phyloP scores from a whole-genome alignment of 2,329 filamentous ascomycete species.

The Cladosporium velox region DNA sequence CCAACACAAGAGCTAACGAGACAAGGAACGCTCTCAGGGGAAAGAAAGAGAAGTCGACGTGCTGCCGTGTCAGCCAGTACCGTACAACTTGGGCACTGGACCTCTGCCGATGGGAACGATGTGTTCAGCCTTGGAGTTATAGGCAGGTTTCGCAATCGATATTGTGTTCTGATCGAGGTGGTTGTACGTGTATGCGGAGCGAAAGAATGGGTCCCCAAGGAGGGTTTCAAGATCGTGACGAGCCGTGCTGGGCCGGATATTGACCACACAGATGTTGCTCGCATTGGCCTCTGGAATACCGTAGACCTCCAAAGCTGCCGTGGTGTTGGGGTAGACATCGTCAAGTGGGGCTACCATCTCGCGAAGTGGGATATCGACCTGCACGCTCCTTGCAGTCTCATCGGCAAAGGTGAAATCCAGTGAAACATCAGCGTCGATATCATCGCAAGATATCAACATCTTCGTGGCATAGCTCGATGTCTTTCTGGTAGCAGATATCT shows the following conservation, averaged over 20 bases:
- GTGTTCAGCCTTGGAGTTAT: not conserved
- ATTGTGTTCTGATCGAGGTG: slow-evolving; percentile 10
- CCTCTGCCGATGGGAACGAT: slow-evolving; percentile 7
- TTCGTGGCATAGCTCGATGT: not conserved
- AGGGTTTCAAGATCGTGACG: no score
- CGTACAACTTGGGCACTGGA: not conserved
- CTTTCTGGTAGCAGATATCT: not conserved
- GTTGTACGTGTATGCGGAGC: not conserved
- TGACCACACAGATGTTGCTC: not conserved
- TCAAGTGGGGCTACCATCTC: not conserved
- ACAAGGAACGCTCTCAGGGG: not conserved
- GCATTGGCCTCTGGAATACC: not conserved
- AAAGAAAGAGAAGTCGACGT: not conserved
- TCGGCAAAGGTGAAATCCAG: not conserved
- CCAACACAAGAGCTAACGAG: not conserved
- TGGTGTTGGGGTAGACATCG: not conserved
- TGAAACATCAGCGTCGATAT: not conserved
- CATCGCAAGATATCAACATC: not conserved
- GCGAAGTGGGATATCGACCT: not conserved
- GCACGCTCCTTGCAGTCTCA: not conserved
- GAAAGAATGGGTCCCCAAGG: not conserved
- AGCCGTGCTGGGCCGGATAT: no score
- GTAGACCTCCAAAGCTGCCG: not conserved
- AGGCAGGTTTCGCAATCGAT: slow-evolving; percentile 1
- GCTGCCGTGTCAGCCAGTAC: not conserved